A percentile compares a stretch with the other conserved stretches of the same genome.
These are phyloP conservation scores for Helotiales sp. DNA, from an alignment of 2,329 filamentous ascomycete species.

Conservation along the genomic window DNA sequence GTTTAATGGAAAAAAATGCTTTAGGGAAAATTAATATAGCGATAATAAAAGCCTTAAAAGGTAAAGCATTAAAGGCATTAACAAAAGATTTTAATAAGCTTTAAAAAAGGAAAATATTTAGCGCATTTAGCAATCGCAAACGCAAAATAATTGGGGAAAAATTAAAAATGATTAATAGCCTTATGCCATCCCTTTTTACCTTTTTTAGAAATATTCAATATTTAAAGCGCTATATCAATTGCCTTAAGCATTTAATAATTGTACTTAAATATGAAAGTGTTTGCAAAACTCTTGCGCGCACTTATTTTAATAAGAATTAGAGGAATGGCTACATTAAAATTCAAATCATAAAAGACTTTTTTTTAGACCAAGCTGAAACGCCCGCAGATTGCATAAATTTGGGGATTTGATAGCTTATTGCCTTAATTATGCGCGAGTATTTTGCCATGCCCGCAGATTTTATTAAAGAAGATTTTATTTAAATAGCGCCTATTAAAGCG, in stretches of 20 bases:
- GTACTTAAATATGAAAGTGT: conserved; percentile 12
- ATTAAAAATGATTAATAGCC: conserved; percentile 33
- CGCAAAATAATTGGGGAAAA: conserved; percentile 42
- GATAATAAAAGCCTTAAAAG: conserved; percentile 43
- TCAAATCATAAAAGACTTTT: too few relatives aligned
- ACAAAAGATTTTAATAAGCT: conserved; percentile 37
- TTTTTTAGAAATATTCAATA: conserved; percentile 47
- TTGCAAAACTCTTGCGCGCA: too few relatives aligned
- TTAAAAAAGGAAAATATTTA: conserved; percentile 43
- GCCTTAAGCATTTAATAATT: too few relatives aligned
- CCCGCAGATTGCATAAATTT: conserved; percentile 14
- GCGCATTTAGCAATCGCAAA: conserved; percentile 40
- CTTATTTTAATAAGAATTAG: too few relatives aligned
- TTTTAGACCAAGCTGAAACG: too few relatives aligned
- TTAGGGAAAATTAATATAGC: neutral
- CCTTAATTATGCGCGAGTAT: conserved; percentile 14
- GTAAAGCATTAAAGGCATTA: conserved; percentile 41
- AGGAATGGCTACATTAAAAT: too few relatives aligned
- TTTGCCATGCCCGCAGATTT: conserved; percentile 10
- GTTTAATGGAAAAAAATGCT: neutral
- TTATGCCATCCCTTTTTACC: conserved; percentile 45
- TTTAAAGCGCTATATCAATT: conserved; percentile 38
- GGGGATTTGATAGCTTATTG: conserved; percentile 11
- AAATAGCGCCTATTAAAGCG: too few relatives aligned
- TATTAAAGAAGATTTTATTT: conserved; percentile 9